Percentiles rank a stretch among this genome's conserved stretches.
Evolutionary conservation across 805 yeast species (phyloP).

Genomic region (Jamesozyma hellenica): DNA sequence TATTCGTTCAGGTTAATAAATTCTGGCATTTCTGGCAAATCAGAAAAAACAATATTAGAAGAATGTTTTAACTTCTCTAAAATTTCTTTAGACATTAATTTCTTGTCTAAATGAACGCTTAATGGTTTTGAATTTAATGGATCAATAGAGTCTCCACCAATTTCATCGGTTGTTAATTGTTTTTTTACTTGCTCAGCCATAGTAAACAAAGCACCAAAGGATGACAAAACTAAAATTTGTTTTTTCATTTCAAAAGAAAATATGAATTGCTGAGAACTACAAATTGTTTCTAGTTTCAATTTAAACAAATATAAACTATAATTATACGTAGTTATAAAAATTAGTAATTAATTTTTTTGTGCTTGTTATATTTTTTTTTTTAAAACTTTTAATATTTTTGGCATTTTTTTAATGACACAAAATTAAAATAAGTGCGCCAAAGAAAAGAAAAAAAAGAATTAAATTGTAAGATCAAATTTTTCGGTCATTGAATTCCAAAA

Average conservation of each 20-base stretch:
- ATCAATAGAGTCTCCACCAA: slow-evolving; percentile 14
- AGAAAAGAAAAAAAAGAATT: no score
- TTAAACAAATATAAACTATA: no score
- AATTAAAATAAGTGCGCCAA: no score
- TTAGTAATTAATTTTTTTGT: no score
- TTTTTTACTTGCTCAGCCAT: slow-evolving; percentile 5
- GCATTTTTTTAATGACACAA: no score
- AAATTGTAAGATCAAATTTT: no score
- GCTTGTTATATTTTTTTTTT: no score
- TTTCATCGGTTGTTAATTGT: slow-evolving; percentile 13
- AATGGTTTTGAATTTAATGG: slow-evolving; percentile 7
- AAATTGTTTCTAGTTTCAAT: no score
- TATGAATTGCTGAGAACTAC: no score
- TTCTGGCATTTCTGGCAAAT: slow-evolving; percentile 22
- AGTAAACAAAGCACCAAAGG: neutral
- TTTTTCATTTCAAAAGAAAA: slow-evolving; percentile 10
- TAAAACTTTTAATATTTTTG: no score
- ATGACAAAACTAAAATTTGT: slow-evolving; percentile 6
- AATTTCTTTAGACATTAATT: slow-evolving; percentile 15
- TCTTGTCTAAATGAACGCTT: slow-evolving; percentile 12
- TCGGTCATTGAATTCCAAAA: no score
- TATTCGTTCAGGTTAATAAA: slow-evolving; percentile 20
- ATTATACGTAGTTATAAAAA: no score
- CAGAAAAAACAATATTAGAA: slow-evolving; percentile 21
- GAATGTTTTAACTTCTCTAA: slow-evolving; percentile 13